phyloP scores from a whole-genome alignment of 83 land plant species.

The Picea abies region DNA sequence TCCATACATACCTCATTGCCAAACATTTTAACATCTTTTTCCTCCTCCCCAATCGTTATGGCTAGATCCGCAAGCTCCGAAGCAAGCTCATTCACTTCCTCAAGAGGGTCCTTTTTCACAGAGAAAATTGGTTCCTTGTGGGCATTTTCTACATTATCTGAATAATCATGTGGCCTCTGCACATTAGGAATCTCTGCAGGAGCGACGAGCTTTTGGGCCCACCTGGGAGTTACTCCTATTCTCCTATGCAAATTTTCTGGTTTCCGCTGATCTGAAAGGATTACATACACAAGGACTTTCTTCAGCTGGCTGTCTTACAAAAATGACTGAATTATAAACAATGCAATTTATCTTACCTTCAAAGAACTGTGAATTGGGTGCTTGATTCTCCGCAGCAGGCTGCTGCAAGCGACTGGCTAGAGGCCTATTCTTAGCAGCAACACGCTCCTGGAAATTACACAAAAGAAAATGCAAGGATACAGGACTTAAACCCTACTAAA shows the following conservation, averaged over 20 bases:
- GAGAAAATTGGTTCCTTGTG: neutral
- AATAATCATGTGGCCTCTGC: neutral
- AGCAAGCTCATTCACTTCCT: conserved; percentile 15
- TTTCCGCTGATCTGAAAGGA: conserved; percentile 7
- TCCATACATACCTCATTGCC: neutral
- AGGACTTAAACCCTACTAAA: neutral
- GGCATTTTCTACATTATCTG: neutral
- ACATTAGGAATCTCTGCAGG: conserved; percentile 11
- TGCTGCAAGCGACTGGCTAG: neutral
- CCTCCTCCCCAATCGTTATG: conserved; percentile 6
- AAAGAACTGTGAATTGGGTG: conserved; percentile 1
- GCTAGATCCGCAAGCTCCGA: conserved; percentile 13
- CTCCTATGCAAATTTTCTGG: conserved; percentile 5
- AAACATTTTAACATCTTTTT: conserved; percentile 12
- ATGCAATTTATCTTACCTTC: neutral
- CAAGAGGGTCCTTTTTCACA: conserved; percentile 6
- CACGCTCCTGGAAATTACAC: neutral
- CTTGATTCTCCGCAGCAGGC: neutral
- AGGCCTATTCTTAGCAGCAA: neutral
- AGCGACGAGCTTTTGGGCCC: conserved; percentile 1
- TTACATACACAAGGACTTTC: neutral
- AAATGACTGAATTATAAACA: neutral
- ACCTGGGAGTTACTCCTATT: conserved; percentile 5
- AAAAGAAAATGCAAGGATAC: neutral
- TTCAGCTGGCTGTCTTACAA: neutral